Evolutionary conservation across 208 protist species (phyloP), one percentile per base, ranked within the genome.

Genomic region (Naegleria gruberi): DNA sequence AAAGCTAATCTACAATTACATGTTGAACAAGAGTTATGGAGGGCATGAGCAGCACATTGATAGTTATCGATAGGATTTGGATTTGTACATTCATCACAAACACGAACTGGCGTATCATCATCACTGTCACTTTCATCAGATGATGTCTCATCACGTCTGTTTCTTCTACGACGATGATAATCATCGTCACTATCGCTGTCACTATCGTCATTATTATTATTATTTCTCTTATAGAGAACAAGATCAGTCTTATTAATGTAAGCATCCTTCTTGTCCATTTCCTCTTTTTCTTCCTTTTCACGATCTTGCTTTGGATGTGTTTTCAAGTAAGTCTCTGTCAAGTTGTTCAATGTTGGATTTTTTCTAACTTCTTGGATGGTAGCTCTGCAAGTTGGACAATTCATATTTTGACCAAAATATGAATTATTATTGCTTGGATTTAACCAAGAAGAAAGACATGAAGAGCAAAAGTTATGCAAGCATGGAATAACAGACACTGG

Each of bases 381-480:
- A 34, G 44, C 41, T 77, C 93, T 92, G 91, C 96, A 97, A 91
- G 95, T 91, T 15, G 94, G 92, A 89, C 96, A 97, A n/a, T 74
- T 93, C 12, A 30, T 89, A 65, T 91, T 91, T 0, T 91, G 90
- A 6, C 30, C 65, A 19, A 5, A 77, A 77, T 37, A 77, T 37
- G 12, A 77, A 77, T 37, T 37, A 37, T 46, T 41, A 82, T 42
- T 82, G 43, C 5, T 86, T 37, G 65, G 65, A 42, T 92, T 45
- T n/a, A 96, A 26, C 94, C 94, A 96, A 46, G 89, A 85, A 89
- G 93, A 96, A 89, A 97, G 93, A 91, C 96, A 97, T 17, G 91
- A 87, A 4, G 94, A 94, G 89, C 96, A 97, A 90, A 96, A 97
- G 55, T 95, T 94, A 93, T 97, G 96, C 93, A 96, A 94, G 88